A percentile compares a stretch with the other conserved stretches of the same genome.
phyloP scores from a whole-genome alignment of 176 grass and related monocot genomes.

The Juncus inflexus region DNA sequence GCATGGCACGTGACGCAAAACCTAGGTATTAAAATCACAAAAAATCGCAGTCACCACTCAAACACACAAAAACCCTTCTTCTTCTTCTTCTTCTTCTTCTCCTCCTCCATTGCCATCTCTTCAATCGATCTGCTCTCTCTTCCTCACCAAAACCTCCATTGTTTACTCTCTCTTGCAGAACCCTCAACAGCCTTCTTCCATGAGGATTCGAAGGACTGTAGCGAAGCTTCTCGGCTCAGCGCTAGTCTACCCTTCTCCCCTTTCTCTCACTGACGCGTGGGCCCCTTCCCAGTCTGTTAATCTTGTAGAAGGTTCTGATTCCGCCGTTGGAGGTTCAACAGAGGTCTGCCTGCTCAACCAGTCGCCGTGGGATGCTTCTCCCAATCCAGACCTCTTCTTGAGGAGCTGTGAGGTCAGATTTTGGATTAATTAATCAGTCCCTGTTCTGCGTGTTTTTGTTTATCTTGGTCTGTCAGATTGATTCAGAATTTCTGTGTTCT shows the following conservation, averaged over 20 bases:
- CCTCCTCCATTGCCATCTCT: conserved; percentile 3
- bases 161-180: not conserved
- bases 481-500: not conserved
- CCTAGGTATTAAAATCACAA: conserved; percentile 5
- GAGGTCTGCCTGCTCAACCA: conserved; percentile 26
- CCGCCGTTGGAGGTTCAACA: not conserved
- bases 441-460: no score
- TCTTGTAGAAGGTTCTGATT: not conserved
- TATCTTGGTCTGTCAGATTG: not conserved
- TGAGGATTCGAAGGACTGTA: conserved; percentile 17
- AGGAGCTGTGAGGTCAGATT: conserved; percentile 18
- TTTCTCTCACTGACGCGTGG: conserved; percentile 10
- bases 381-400: conserved; percentile 21
- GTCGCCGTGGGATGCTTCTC: conserved; percentile 25
- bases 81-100: not conserved
- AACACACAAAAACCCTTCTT: not conserved
- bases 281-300: not conserved
- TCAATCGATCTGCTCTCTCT: not conserved
- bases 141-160: not conserved
- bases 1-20: not conserved
- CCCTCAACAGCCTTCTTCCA: not conserved
- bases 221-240: conserved; percentile 22
- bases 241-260: conserved; percentile 9
- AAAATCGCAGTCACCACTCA: conserved; percentile 9
- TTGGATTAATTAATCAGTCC: conserved; percentile 1